phyloP scores from a whole-genome alignment of 805 yeast species.

The Candida loeiensis region DNA sequence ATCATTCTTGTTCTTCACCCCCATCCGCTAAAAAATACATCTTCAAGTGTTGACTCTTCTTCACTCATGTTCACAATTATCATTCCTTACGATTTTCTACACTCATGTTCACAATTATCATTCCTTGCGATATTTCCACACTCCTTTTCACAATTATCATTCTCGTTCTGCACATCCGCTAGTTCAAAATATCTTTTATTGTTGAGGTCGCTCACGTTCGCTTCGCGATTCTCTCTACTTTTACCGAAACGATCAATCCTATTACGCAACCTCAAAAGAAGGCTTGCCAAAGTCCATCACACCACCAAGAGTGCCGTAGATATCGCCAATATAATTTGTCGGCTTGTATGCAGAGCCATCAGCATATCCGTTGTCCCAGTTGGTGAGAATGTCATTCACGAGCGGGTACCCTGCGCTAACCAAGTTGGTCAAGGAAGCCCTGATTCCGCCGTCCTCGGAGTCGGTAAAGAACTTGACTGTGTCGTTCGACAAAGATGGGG shows the following conservation, averaged over 20 bases:
- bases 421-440: constrained; percentile 49
- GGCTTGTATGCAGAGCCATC: constrained; percentile 36
- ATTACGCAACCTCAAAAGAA: constrained; percentile 21
- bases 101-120: no score
- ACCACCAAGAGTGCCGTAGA: constrained; percentile 52
- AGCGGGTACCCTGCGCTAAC: constrained; percentile 53
- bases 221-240: no score
- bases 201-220: no score
- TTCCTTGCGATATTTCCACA: no score
- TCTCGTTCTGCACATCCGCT: no score
- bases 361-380: constrained; percentile 43
- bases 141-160: no score
- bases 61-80: no score
- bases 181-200: no score
- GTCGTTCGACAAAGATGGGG: constrained; percentile 38
- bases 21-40: no score
- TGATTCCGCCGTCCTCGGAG: constrained; percentile 49
- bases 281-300: constrained; percentile 37
- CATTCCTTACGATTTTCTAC: no score
- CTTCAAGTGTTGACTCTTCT: no score
- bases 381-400: constrained; percentile 47
- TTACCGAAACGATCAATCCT: not conserved
- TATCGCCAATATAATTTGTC: constrained; percentile 58
- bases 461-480: constrained; percentile 50
- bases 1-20: no score